Percentiles rank a stretch among this genome's conserved stretches.
Conservation (phyloP, 1,284 basidiomycete species). For the Earliella scabrosa region DNA sequence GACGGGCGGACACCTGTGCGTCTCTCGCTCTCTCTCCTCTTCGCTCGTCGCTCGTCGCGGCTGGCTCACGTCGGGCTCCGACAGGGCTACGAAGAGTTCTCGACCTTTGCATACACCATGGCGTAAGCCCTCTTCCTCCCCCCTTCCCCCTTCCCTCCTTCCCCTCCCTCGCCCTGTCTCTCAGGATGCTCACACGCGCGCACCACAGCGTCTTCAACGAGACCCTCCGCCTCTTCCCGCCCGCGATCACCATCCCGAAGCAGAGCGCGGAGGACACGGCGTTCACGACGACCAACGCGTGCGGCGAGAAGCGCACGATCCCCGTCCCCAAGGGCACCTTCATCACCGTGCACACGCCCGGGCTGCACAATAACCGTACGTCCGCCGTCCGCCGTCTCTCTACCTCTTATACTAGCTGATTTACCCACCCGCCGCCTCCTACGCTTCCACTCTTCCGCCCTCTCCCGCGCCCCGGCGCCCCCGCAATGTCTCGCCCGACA, state of each 20-base stretch:
- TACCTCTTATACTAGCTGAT: no score
- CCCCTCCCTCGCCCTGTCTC: no score
- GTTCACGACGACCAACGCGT: conserved; percentile 40
- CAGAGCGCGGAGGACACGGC: conserved; percentile 50
- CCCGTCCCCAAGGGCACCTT: conserved; percentile 50
- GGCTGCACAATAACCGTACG: conserved; percentile 47
- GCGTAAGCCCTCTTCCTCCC: conserved; percentile 39
- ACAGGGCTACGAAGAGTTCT: conserved; percentile 57
- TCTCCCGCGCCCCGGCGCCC: not conserved
- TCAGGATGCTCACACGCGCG: no score
- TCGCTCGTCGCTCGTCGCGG: not conserved
- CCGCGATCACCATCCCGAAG: conserved; percentile 48
- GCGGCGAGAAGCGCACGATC: conserved; percentile 44
- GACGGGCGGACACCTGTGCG: conserved; percentile 48
- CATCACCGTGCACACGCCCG: conserved; percentile 46
- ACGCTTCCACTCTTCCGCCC: not conserved
- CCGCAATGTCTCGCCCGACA: conserved; percentile 25
- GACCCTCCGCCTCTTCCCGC: conserved; percentile 61
- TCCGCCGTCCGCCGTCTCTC: not conserved
- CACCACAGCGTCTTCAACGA: conserved; percentile 56
- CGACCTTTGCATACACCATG: conserved; percentile 46
- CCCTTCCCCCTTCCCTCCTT: not conserved
- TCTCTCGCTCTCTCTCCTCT: not conserved
- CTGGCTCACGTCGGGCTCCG: not conserved
- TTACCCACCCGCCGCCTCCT: not conserved